Evolutionary conservation across 2,329 filamentous ascomycete species (phyloP), one percentile per base, ranked within the genome.

Genomic region (Diaporthe caulivora): DNA sequence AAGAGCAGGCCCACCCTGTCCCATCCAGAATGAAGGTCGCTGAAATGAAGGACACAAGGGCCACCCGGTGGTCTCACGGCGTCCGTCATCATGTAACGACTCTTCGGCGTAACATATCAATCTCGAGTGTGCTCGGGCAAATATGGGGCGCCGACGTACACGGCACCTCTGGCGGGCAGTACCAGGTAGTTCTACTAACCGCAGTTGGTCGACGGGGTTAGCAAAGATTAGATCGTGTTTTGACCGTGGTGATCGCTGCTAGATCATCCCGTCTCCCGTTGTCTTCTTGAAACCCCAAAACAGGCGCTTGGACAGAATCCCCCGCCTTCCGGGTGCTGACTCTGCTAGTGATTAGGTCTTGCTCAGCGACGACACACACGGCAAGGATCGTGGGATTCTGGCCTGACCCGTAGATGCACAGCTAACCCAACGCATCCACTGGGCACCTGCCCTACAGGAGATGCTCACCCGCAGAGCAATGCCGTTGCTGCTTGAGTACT

Each of bases 11-110:
- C 60, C 60, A 37, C 37, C 8, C 44, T 49, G 42, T 31, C 37
- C 47, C 31, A 67, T 67, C 47, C 47, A 51, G 62, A 67, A 53
- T 15, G n/a, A 40, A 53, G 62, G 62, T 53, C 31, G 62, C 31
- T 67, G 62, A 67, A 40, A 67, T 67, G 62, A 67, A 67, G 44
- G 70, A 26, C 60, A 72, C 70, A 72, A 53, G 44, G 65, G 42
- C 58, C 34, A 64, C 49, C 24, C 24, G 53, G 68, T 72, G 71
- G 49, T 70, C 71, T 72, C 62, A 72, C 49, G 40, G n/a, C 71
- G 31, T 57, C 54, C 71, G 71, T 73, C 71, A 70, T 70, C 65
- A 70, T 70, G 71, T 70, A 58, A 69, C 71, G 62, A 70, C 60
- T 53, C 40, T 44, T 70, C 26, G 58, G 65, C 58, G 44, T 55